Evolutionary conservation across 768 basidiomycete species (phyloP), one percentile per base, ranked within the genome.

Genomic region (Leucogyrophana mollusca): DNA sequence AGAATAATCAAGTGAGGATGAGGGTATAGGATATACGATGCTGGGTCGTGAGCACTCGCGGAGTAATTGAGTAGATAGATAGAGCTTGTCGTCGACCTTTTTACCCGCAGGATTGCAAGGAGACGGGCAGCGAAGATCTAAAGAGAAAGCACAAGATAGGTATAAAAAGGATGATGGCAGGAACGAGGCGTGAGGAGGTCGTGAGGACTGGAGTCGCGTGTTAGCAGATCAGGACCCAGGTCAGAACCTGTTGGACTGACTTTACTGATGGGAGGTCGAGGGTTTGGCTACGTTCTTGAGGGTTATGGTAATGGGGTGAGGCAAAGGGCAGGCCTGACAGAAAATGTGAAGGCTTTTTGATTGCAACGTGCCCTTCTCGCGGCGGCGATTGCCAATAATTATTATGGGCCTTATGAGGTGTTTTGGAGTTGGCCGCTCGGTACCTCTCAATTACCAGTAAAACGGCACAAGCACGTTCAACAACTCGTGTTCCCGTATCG

Each of bases 301-400:
- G 43, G 50, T 65, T 57, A 61, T 57, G 51, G 61, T 56, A 61
- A 64, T 66, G 76, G 73, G 73, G 74, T 68, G 77, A 80, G 78
- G 77, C 73, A 75, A 71, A 75, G 73, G 77, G 72, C 60, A 78
- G 79, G 79, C 76, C 69, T 72, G 56, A 61, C 64, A 61, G 53
- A 40, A n/a, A 61, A 55, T 62, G 67, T 61, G 57, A 74, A 76
- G 78, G 73, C 70, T 69, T 82, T 85, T 82, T 84, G 82, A 85
- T 85, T 73, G 72, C 82, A 85, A 85, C 83, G 84, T 87, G 84
- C 79, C 83, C 77, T 70, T 71, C 67, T 73, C 64, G 69, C 70
- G 70, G 70, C 75, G 70, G 69, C 68, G 72, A 72, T 71, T 74
- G 69, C 67, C 68, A 72, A 72, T 68, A 64, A 64, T 61, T 66